These are phyloP conservation scores for Periconia digitata DNA, from an alignment of 2,329 filamentous ascomycete species.

Conservation along the genomic window DNA sequence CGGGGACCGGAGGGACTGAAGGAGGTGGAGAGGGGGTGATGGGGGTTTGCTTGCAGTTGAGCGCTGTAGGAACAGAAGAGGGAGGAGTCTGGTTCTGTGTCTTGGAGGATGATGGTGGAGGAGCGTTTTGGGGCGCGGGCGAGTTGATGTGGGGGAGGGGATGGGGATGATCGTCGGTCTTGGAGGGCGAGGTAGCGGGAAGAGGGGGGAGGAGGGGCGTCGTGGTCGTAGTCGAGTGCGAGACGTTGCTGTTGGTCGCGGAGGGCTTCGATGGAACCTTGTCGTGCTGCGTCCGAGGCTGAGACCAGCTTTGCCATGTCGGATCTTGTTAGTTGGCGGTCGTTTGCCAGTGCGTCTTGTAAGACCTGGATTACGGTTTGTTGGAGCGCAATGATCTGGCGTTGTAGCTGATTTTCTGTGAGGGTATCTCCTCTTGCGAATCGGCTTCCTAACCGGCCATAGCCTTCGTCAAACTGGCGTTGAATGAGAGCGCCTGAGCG, in stretches of 20 bases:
- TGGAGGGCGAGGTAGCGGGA: constrained; percentile 11
- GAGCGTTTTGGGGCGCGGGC: constrained; percentile 26
- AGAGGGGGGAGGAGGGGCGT: background rate
- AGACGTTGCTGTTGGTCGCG: constrained; percentile 39
- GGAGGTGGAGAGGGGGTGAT: constrained; percentile 30
- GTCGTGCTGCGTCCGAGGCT: constrained; percentile 46
- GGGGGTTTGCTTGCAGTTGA: constrained; percentile 33
- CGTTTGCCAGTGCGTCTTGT: constrained; percentile 47
- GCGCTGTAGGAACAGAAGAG: constrained; percentile 41
- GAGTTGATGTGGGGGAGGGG: constrained; percentile 19
- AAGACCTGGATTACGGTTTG: constrained; percentile 48
- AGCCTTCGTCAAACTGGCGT: constrained; percentile 42
- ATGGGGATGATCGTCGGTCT: background rate
- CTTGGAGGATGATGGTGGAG: constrained; percentile 18
- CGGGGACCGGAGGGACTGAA: constrained; percentile 24
- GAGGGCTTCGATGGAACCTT: constrained; percentile 44
- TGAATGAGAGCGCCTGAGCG: constrained; percentile 38
- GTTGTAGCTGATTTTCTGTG: constrained; percentile 47
- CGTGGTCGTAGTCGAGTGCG: constrained; percentile 11
- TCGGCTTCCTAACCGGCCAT: constrained; percentile 35
- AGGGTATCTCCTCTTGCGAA: constrained; percentile 45
- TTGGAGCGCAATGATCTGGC: constrained; percentile 47
- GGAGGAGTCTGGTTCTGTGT: constrained; percentile 1
- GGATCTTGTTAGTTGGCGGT: constrained; percentile 40
- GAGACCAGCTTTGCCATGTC: constrained; percentile 45